These are phyloP conservation scores for Pseudozyma sp. DNA, from an alignment of 1,284 basidiomycete genomes.

Conservation along the genomic window DNA sequence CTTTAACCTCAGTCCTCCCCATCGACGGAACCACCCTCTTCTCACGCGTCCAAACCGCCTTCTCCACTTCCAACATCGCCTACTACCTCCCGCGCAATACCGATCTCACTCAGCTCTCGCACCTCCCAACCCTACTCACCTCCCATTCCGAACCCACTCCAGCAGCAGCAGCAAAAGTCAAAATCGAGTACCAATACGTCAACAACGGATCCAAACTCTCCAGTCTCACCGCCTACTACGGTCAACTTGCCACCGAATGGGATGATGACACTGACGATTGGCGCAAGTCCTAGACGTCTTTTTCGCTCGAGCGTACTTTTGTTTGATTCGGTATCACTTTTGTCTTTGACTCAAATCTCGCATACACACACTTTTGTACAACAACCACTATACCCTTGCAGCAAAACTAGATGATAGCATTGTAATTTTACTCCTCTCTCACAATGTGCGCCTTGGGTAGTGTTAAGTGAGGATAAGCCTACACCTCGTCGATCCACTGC, in stretches of 20 bases:
- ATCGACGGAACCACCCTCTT: conserved; percentile 86
- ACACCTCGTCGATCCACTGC: conserved; percentile 52
- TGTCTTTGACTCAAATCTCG: background rate
- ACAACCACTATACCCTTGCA: background rate
- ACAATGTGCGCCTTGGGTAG: background rate
- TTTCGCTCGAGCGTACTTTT: background rate
- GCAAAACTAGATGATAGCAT: background rate
- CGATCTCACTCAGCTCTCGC: conserved; percentile 79
- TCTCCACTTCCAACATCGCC: conserved; percentile 71
- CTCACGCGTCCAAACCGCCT: conserved; percentile 24
- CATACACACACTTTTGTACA: background rate
- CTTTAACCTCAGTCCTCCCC: conserved; percentile 75
- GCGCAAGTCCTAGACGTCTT: conserved; percentile 4
- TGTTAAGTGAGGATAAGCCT: too few species aligned
- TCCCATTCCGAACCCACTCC: background rate
- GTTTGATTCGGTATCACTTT: background rate
- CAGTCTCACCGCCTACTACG: conserved; percentile 73
- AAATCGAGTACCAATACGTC: conserved; percentile 91
- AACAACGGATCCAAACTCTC: conserved; percentile 78
- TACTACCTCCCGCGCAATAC: conserved; percentile 91
- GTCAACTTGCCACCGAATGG: conserved; percentile 67
- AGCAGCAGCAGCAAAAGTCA: conserved; percentile 71
- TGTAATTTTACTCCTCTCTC: background rate
- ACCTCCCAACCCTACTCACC: conserved; percentile 72
- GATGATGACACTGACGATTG: conserved; percentile 43